Conservation (phyloP, 2,329 filamentous ascomycete species). For the Pseudocercospora eumusae region DNA sequence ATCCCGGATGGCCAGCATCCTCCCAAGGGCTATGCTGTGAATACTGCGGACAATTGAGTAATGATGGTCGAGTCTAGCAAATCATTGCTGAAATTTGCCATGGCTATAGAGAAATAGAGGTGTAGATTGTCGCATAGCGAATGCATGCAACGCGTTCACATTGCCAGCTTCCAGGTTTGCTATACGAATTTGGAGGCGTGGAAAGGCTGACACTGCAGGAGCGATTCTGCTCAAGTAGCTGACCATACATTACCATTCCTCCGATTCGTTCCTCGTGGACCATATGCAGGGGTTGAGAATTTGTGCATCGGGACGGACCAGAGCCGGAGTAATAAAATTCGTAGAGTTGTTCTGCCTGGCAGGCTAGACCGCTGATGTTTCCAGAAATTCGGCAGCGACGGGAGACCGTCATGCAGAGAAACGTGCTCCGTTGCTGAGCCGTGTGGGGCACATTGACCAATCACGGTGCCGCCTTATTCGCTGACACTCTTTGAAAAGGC, state of each 20-base stretch:
- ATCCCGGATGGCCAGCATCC: conserved; percentile 41
- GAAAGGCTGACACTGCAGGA: neutral
- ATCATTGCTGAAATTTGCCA: neutral
- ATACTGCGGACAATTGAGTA: conserved; percentile 11
- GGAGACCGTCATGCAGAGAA: neutral
- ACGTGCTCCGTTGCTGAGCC: neutral
- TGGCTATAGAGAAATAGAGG: no score
- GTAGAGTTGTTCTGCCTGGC: neutral
- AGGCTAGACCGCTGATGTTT: neutral
- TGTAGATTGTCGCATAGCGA: no score
- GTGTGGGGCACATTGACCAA: neutral
- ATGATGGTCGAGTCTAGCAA: neutral
- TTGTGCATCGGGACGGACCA: neutral
- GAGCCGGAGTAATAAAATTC: neutral
- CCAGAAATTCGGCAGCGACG: neutral
- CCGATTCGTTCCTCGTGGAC: neutral
- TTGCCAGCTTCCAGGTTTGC: no score
- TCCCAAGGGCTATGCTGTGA: conserved; percentile 33
- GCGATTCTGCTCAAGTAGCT: neutral
- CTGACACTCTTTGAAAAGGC: neutral
- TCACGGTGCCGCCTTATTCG: neutral
- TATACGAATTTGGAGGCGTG: neutral
- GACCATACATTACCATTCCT: neutral
- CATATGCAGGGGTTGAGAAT: neutral
- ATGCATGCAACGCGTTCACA: no score